Percentiles rank a stretch among this genome's conserved stretches.
Evolutionary conservation across 1,284 basidiomycete genomes (phyloP).

Genomic region (Ceratobasidium sp.): DNA sequence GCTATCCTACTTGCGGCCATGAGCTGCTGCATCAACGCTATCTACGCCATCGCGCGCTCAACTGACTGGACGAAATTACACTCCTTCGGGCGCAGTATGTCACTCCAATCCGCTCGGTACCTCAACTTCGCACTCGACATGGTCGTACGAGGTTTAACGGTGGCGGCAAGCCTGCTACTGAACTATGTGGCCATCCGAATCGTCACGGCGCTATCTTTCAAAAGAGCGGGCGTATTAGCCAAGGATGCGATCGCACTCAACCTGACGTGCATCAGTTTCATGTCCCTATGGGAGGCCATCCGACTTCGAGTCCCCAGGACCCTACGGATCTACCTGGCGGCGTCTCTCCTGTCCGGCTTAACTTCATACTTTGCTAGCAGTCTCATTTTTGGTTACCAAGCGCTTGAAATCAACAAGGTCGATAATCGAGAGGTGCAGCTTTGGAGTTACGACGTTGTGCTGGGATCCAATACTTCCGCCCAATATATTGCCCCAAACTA

Average conservation of each 20-base stretch:
- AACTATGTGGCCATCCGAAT: conserved; percentile 1
- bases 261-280: neutral
- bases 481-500: conserved; percentile 16
- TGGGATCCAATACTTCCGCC: conserved; percentile 14
- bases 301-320: neutral
- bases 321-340: neutral
- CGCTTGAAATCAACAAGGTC: neutral
- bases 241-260: conserved; percentile 2
- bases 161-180: neutral
- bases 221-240: neutral
- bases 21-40: neutral
- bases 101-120: conserved; percentile 13
- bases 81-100: neutral
- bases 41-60: neutral
- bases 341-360: neutral
- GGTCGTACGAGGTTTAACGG: neutral
- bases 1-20: neutral
- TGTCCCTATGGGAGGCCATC: neutral
- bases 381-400: conserved; percentile 13
- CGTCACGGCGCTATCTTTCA: neutral
- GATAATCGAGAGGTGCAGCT: neutral
- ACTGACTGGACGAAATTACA: conserved; percentile 1
- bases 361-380: conserved; percentile 18
- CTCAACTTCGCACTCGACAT: conserved; percentile 13
- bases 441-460: neutral